Evolutionary conservation across 1,284 basidiomycete genomes (phyloP).

Genomic region (Thecaphora thlaspeos): DNA sequence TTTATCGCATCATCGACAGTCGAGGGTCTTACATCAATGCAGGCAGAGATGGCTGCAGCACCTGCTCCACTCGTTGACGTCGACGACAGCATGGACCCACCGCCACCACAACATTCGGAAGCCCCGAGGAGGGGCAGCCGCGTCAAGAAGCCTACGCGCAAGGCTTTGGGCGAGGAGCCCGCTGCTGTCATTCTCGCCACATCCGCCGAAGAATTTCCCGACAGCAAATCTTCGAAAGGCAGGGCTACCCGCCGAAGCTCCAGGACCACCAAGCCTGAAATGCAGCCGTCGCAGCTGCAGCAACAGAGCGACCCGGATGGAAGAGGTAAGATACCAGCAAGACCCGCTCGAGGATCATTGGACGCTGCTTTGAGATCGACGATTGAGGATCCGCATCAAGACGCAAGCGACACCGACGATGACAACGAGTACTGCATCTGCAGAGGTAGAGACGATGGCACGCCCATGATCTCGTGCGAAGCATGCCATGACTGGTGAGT

Average conservation of each 20-base stretch:
- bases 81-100: too few relatives aligned
- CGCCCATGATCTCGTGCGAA: constrained; percentile 54
- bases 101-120: too few relatives aligned
- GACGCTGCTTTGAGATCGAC: too few relatives aligned
- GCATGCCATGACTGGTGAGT: constrained; percentile 54
- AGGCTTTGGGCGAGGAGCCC: neutral
- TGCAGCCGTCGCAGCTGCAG: too few relatives aligned
- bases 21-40: too few relatives aligned
- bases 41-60: too few relatives aligned
- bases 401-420: constrained; percentile 18
- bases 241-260: neutral
- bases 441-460: constrained; percentile 48
- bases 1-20: too few relatives aligned
- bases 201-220: neutral
- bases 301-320: neutral
- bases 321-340: neutral
- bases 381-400: too few relatives aligned
- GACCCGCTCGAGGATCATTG: neutral
- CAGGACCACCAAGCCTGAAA: neutral
- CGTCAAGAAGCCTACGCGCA: neutral
- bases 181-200: neutral
- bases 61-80: too few relatives aligned
- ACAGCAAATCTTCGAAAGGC: too few relatives aligned
- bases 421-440: constrained; percentile 50
- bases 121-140: neutral